phyloP scores from a whole-genome alignment of 352 stramenopile species.

The Phytophthora sp. region DNA sequence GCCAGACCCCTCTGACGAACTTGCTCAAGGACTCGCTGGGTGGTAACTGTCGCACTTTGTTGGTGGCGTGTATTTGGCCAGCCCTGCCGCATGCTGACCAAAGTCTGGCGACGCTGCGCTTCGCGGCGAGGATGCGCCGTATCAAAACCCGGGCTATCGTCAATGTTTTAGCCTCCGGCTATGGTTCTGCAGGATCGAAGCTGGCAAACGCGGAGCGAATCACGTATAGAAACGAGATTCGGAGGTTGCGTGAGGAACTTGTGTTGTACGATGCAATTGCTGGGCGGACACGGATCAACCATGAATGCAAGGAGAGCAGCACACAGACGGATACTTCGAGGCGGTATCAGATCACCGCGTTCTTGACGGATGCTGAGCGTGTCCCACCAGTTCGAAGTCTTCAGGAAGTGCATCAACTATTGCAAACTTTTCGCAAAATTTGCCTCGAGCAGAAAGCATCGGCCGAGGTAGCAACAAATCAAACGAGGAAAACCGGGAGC shows the following conservation, averaged over 20 bases:
- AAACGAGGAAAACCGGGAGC: conserved; percentile 34
- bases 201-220: conserved; percentile 26
- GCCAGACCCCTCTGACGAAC: conserved; percentile 93
- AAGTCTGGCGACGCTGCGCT: conserved; percentile 90
- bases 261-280: conserved; percentile 69
- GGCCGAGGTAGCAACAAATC: conserved; percentile 5
- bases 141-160: conserved; percentile 81
- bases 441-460: conserved; percentile 39
- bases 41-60: conserved; percentile 79
- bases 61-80: conserved; percentile 90
- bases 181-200: conserved; percentile 16
- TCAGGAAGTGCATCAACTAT: conserved; percentile 51
- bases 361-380: conserved; percentile 40
- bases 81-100: conserved; percentile 75
- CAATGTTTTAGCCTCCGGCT: conserved; percentile 46
- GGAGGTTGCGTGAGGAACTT: conserved; percentile 60
- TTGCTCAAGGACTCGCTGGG: conserved; percentile 90
- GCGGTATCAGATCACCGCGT: conserved; percentile 33
- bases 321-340: conserved; percentile 33
- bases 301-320: conserved; percentile 32
- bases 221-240: conserved; percentile 55
- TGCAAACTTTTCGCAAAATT: conserved; percentile 51
- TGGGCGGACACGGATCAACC: conserved; percentile 43
- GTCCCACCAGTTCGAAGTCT: conserved; percentile 50
- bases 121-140: conserved; percentile 88